These are phyloP conservation scores for Ogataea parapolymorpha DNA, from an alignment of 805 yeast genomes.

Conservation along the genomic window DNA sequence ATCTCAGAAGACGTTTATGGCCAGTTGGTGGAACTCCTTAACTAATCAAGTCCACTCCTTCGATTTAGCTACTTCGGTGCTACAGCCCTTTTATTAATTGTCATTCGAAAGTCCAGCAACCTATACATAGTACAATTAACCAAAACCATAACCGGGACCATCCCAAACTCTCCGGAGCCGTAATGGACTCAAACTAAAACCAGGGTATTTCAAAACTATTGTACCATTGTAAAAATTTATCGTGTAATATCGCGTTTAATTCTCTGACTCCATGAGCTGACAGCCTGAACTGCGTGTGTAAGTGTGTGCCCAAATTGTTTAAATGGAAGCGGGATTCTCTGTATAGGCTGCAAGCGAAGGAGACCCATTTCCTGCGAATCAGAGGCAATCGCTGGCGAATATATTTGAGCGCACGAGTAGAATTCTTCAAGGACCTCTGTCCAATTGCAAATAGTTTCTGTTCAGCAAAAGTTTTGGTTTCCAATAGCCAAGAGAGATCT, in stretches of 20 bases:
- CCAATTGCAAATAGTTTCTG: background rate
- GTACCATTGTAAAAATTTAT: background rate
- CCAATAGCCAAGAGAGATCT: no score
- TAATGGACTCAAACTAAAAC: constrained; percentile 2
- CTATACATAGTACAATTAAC: constrained; percentile 12
- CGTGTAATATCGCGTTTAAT: background rate
- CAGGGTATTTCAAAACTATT: constrained; percentile 8
- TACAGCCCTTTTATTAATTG: constrained; percentile 3
- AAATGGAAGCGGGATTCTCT: background rate
- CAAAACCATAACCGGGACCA: constrained; percentile 9
- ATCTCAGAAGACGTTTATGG: constrained; percentile 34
- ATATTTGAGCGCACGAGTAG: background rate
- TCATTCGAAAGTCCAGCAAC: constrained; percentile 10
- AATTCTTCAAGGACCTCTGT: background rate
- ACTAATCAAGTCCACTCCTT: background rate
- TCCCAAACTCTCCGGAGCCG: constrained; percentile 1
- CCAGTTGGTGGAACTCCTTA: constrained; percentile 27
- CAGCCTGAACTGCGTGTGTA: background rate
- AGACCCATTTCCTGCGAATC: background rate
- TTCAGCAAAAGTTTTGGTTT: no score
- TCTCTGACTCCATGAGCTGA: background rate
- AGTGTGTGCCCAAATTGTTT: background rate
- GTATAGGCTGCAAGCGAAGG: background rate
- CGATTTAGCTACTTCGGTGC: background rate
- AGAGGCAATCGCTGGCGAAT: background rate